Base-by-base conservation (phyloP, 352 stramenopile species). In the Globisporangium spiculum region DNA sequence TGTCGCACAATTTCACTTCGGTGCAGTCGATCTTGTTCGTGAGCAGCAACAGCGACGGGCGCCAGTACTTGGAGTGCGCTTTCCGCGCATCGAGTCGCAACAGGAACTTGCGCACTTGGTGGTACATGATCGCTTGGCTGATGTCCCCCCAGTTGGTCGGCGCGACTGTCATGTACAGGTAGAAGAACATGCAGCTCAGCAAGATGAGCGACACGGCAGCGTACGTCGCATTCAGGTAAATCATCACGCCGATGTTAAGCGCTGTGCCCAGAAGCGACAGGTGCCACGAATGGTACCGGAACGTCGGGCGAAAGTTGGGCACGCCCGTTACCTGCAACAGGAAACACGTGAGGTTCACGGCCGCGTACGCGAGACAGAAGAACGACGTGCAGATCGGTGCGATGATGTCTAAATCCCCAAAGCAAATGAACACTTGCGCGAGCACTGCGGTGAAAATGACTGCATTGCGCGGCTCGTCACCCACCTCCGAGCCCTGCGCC, bases 111-210 rank as follows among this genome's bases (percentile, higher is more conserved):
- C 86, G 81, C 26, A 90, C 86, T 73, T 93, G 83, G 60, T 94
- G 86, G 66, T 91, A 94, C n/a, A 94, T 90, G 32, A 94, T 71
- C n/a, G 86, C 83, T 59, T 94, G 86, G n/a, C 80, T 87, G 46
- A 94, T 89, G 59, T 92, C 86, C 1, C 86, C 86, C 86, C 86
- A 94, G 34, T 79, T 77, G 26, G 73, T 79, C 20, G 83, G 81
- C 1, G 74, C 65, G 0, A 78, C 76, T 5, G 76, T 87, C 54
- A 91, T 70, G 68, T 84, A 86, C 41, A 93, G 65, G 56, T 92
- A 93, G 41, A 90, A 77, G 65, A 91, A 91, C 24, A 94, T 67
- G 8, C 66, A 72, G 22, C 70, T 72, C 16, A 95, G 69, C 0
- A 88, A 54, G n/a, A 90, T 34, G 24, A 90, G 70, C 30, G 81